Base-by-base conservation (phyloP, 768 basidiomycete species). In the Hirschioporus abietinus region DNA sequence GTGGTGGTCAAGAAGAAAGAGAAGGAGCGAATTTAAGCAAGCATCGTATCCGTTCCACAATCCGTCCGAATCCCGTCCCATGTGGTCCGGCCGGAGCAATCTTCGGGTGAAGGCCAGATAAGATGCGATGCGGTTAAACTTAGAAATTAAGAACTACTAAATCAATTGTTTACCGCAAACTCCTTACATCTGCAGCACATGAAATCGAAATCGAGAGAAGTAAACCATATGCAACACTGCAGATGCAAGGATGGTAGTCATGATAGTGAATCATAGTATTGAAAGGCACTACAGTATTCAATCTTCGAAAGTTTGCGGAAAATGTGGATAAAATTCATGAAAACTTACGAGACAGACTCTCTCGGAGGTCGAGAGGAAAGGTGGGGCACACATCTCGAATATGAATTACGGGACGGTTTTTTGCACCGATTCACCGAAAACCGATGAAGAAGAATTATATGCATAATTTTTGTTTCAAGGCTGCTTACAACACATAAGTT, bases 31-130 rank as follows among this genome's bases (percentile, higher is more conserved):
- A 7, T 20, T 52, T 52, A 52, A 52, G 42, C 30, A 30, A 30
- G 8, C 8, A 30, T 30, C 30, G 20, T 52, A 52, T 20, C 12
- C 20, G 42, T 15, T 30, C 42, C 42, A 52, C 42, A 52, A 52
- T 52, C 42, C 30, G 30, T 30, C 30, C 30, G 30, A 30, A 30
- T 30, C 30, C 30, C 30, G 30, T 30, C 30, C 30, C 42, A 52
- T 52, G 42, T 52, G 42, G 42, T 52, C 42, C 42, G 42, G 42
- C 42, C 42, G 42, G 42, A 52, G 42, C 42, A 52, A 52, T 52
- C 12, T 20, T 5, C 42, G 42, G 42, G 42, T 20, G 15, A 52
- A 52, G 20, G 12, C 42, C 4, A 52, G 42, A 52, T 52, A 52
- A 52, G 42, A 52, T 52, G 12, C 42, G 15, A 52, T 20, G 12